phyloP scores from a whole-genome alignment of 768 basidiomycete species.

The Termitomyces heimii region DNA sequence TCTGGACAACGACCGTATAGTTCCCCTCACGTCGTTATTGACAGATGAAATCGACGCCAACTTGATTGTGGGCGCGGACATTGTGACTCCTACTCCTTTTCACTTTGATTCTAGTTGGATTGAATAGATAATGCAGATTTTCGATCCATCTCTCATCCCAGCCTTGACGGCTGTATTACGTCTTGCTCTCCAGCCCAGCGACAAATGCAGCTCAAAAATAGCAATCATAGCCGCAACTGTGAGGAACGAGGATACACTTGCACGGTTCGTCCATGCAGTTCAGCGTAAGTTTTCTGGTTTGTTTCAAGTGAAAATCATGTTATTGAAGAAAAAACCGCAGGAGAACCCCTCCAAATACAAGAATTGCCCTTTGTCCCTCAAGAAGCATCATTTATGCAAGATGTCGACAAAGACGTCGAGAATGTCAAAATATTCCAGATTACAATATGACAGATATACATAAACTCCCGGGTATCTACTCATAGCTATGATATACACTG shows the following conservation, averaged over 20 bases:
- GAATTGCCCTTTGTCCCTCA: constrained; percentile 17
- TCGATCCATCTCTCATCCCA: constrained; percentile 57
- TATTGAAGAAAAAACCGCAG: constrained; percentile 17
- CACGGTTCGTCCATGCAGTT: constrained; percentile 34
- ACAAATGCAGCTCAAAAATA: constrained; percentile 8
- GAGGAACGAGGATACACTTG: constrained; percentile 50
- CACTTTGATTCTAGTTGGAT: neutral
- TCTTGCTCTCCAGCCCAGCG: constrained; percentile 32
- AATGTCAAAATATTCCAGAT: constrained; percentile 43
- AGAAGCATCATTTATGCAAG: constrained; percentile 19
- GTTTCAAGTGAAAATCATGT: neutral
- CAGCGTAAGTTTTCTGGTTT: constrained; percentile 18
- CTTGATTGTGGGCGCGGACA: constrained; percentile 67
- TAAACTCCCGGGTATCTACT: neutral
- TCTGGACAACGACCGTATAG: constrained; percentile 23
- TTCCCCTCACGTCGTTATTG: constrained; percentile 27
- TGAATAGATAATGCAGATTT: constrained; percentile 40
- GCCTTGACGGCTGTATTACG: constrained; percentile 46
- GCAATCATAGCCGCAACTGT: constrained; percentile 50
- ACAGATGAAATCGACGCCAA: constrained; percentile 40
- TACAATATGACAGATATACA: constrained; percentile 13
- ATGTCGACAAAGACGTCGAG: constrained; percentile 26
- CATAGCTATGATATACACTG: neutral
- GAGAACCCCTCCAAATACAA: constrained; percentile 17
- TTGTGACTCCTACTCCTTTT: constrained; percentile 27